Evolutionary conservation across 2,329 filamentous ascomycete species (phyloP).

Genomic region (Penicillium sp.): DNA sequence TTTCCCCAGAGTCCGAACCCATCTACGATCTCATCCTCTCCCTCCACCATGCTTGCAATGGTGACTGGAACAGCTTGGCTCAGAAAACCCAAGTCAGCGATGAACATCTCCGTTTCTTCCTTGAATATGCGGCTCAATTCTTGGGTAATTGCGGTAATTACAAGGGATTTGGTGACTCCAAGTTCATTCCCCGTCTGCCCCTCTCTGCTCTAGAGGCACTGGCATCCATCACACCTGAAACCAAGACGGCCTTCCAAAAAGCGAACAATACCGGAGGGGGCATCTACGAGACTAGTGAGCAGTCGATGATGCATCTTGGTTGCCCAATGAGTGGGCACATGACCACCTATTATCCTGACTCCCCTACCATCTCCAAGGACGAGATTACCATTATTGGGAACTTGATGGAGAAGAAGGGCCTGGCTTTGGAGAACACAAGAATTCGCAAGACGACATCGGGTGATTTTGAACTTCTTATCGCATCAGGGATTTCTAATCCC

Average conservation of each 20-base stretch:
- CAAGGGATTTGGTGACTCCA: constrained; percentile 82
- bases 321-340: constrained; percentile 73
- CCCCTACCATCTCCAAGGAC: constrained; percentile 68
- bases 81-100: constrained; percentile 64
- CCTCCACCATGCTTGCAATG: constrained; percentile 64
- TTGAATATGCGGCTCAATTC: constrained; percentile 77
- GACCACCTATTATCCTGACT: constrained; percentile 80
- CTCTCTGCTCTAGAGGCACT: constrained; percentile 65
- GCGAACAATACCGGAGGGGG: constrained; percentile 60
- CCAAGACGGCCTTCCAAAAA: constrained; percentile 63
- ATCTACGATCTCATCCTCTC: constrained; percentile 80
- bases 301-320: constrained; percentile 70
- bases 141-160: constrained; percentile 81
- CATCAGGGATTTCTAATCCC: constrained; percentile 63
- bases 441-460: constrained; percentile 65
- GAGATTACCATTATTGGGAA: constrained; percentile 73
- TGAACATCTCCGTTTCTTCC: constrained; percentile 65
- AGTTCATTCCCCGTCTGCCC: constrained; percentile 73
- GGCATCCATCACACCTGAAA: constrained; percentile 59
- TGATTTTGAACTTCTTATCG: constrained; percentile 71
- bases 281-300: constrained; percentile 67
- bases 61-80: constrained; percentile 69
- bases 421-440: constrained; percentile 74
- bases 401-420: constrained; percentile 69
- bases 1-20: constrained; percentile 76